A percentile compares a stretch with the other conserved stretches of the same genome.
Conservation (phyloP, 2,329 filamentous ascomycete species). For the Harringtonia lauricola region DNA sequence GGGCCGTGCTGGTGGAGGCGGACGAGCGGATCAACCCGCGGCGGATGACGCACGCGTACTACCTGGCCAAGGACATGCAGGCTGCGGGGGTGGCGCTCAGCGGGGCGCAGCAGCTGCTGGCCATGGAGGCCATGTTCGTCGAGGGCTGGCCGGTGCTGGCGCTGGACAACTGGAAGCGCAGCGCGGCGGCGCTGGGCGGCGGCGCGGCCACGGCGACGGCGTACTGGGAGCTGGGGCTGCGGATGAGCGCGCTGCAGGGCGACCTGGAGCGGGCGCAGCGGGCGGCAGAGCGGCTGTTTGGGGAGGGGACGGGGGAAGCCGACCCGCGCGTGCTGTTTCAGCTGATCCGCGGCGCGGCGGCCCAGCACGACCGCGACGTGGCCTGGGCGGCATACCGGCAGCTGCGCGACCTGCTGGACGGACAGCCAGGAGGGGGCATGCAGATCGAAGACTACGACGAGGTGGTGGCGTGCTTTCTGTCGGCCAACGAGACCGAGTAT, state of each 20-base stretch:
- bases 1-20: constrained; percentile 47
- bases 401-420: constrained; percentile 49
- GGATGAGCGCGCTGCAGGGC: constrained; percentile 48
- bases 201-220: constrained; percentile 34
- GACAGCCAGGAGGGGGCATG: constrained; percentile 28
- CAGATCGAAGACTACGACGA: constrained; percentile 66
- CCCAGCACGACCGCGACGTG: constrained; percentile 29
- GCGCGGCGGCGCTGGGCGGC: constrained; percentile 39
- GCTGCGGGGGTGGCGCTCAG: constrained; percentile 43
- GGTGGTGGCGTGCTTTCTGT: constrained; percentile 60
- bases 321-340: constrained; percentile 9
- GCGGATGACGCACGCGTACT: constrained; percentile 49
- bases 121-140: constrained; percentile 57
- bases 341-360: constrained; percentile 10
- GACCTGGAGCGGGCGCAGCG: constrained; percentile 48
- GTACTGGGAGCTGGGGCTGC: constrained; percentile 56
- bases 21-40: constrained; percentile 36
- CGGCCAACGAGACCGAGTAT: constrained; percentile 50
- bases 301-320: constrained; percentile 28
- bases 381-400: constrained; percentile 60
- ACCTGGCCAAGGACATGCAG: constrained; percentile 55
- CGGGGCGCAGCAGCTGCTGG: constrained; percentile 49
- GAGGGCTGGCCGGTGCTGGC: constrained; percentile 49
- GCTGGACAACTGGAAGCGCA: constrained; percentile 51
- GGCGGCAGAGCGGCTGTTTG: constrained; percentile 32